Base-by-base conservation (phyloP, 495 filamentous ascomycete genomes). In the Melanomma pulvis-pyrius region DNA sequence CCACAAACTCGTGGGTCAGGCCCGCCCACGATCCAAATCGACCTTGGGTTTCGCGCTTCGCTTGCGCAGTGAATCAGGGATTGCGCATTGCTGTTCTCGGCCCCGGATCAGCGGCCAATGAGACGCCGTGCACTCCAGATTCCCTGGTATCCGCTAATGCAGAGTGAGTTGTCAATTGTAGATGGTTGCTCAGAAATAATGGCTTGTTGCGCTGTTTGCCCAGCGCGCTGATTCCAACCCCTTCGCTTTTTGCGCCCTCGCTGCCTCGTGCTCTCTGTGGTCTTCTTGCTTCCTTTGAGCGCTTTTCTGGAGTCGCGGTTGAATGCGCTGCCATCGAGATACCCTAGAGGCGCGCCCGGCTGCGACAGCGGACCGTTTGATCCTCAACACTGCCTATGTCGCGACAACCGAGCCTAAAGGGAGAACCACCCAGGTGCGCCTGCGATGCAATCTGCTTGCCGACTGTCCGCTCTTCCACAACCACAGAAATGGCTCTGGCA, bases 141-240 rank as follows among this genome's bases (percentile, higher is more conserved):
- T 63, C 61, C 61, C 62, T 59, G 46, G 41, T 39, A n/a, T 39
- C 17, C 63, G 63, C 63, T 66, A 66, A 66, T 60, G 63, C 56
- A 55, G 17, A 56, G 59, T 66, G 63, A 60, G 63, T 60, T 66
- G 63, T 52, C 32, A 56, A 66, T 54, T 59, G 63, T 58, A 54
- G 51, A 50, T 9, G 36, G 47, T 53, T 54, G 60, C 13, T 36
- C 26, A 17, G 41, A 54, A 66, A 60, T 60, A 66, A 66, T 66
- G 46, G 36, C 26, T 47, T 29, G 28, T 30, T 8, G 28, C 15
- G 15, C 44, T 15, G 13, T 19, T 24, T 28, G 3, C 12, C 26
- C 58, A 21, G n/a, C 34, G 28, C 34, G 15, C 26, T 63, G 39
- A 25, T 44, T 50, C 39, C 12, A 21, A 11, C 5, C 12, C n/a